Base-by-base conservation (phyloP, 2,329 filamentous ascomycete species). In the Metarhizium album region DNA sequence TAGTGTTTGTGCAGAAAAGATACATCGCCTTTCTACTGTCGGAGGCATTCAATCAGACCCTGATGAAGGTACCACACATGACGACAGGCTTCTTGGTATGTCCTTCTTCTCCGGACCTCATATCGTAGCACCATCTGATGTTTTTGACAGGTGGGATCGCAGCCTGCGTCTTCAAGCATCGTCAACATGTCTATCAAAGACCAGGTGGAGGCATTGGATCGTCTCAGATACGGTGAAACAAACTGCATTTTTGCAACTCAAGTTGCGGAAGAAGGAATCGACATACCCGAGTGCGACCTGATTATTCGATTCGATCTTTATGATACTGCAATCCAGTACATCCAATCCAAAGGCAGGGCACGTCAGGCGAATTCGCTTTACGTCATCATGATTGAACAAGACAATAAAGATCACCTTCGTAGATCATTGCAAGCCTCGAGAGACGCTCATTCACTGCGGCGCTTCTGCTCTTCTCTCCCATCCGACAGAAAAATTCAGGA, bases 341-440 rank as follows among this genome's bases (percentile, higher is more conserved):
- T 97, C 20, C 93, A 98, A 65, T 96, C 90, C 14, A 80, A 89
- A 55, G 93, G 93, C 0, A 80, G 93, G 49, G 93, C 93, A 13
- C 79, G 93, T 38, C 86, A 89, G 59, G 66, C 70, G 1, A 77
- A 84, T 50, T 97, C 93, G 0, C 82, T 79, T 55, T 96, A 91
- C 64, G 78, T 90, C 33, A 87, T 87, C 60, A 90, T 98, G 86
- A 64, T 88, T 2, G 90, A 97, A 62, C 62, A 67, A 1, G 78
- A 76, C 7, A 95, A 95, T 58, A 56, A 64, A 13, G 69, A 71
- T 0, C 86, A 95, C 47, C 57, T 64, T 1, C 67, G 74, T 37
- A 70, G 72, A n/a, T 62, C 87, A 2, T 65, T 72, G 9, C 78
- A 87, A 56, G 80, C 83, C 35, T 74, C 76, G 18, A 67, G 76